Evolutionary conservation across 1,284 basidiomycete species (phyloP).

Genomic region (Microbotryum intermedium): DNA sequence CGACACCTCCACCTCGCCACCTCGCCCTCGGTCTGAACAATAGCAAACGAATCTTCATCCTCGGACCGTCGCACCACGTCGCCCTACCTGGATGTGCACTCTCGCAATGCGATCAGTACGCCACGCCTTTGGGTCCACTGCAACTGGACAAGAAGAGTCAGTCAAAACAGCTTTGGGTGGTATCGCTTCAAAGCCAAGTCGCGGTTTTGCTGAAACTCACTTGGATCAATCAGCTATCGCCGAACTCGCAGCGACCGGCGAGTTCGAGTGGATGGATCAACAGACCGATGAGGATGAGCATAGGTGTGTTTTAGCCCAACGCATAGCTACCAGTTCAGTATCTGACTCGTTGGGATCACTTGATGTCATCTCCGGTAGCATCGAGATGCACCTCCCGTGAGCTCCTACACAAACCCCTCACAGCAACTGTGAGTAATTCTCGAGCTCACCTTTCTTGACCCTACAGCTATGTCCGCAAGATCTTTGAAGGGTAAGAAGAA

Average conservation of each 20-base stretch:
- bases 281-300: slow-evolving; percentile 86
- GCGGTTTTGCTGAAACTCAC: slow-evolving; percentile 2
- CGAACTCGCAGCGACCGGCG: slow-evolving; percentile 57
- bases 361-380: slow-evolving; percentile 45
- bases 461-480: slow-evolving; percentile 62
- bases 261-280: slow-evolving; percentile 62
- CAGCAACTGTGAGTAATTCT: slow-evolving; percentile 47
- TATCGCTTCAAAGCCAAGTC: background rate
- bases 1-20: slow-evolving; percentile 1
- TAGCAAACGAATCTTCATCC: slow-evolving; percentile 68
- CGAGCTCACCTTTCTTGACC: slow-evolving; percentile 47
- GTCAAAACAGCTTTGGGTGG: slow-evolving; percentile 33
- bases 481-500: slow-evolving; percentile 72
- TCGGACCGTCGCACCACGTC: slow-evolving; percentile 92
- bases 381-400: slow-evolving; percentile 62
- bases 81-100: slow-evolving; percentile 82
- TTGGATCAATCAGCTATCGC: slow-evolving; percentile 53
- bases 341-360: too few species aligned
- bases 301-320: slow-evolving; percentile 13
- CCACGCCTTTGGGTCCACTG: slow-evolving; percentile 77
- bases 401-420: too few species aligned
- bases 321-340: too few species aligned
- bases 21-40: background rate
- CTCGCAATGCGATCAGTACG: slow-evolving; percentile 63
- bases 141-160: slow-evolving; percentile 67